Conservation (phyloP, 176 grass and related monocot species). For the Triticum urartu region DNA sequence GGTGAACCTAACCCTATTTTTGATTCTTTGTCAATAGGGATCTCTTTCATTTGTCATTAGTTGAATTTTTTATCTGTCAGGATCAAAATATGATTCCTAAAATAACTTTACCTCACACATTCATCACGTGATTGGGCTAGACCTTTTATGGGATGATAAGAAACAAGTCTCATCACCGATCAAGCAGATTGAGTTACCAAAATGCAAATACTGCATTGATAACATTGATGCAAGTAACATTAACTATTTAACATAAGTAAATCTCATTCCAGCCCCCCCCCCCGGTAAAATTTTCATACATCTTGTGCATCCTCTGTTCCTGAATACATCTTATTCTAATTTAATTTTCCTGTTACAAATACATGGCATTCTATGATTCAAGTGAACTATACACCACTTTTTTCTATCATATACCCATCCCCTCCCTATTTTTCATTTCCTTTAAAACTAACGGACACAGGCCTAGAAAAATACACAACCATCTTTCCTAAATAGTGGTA, state of each 20-base stretch:
- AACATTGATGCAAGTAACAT: conserved; percentile 74
- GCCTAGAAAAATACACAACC: no score
- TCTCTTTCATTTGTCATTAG: neutral
- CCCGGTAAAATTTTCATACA: no score
- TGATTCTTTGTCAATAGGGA: no score
- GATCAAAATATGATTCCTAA: neutral
- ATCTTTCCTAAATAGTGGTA: no score
- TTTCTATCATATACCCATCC: neutral
- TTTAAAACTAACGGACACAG: no score
- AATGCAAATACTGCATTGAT: conserved; percentile 75
- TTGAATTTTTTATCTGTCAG: neutral
- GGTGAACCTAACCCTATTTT: no score
- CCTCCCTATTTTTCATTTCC: no score
- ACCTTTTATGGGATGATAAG: conserved; percentile 48
- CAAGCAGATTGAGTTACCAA: conserved; percentile 64
- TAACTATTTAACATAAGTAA: neutral
- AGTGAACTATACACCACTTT: neutral
- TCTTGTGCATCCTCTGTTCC: neutral
- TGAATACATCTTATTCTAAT: neutral
- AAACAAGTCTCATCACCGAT: neutral
- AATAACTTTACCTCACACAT: neutral
- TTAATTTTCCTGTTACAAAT: no score
- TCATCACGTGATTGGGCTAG: conserved; percentile 42
- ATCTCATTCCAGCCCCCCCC: neutral
- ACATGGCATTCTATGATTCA: neutral